Conservation (phyloP, 768 basidiomycete genomes). For the Amanita thiersii region DNA sequence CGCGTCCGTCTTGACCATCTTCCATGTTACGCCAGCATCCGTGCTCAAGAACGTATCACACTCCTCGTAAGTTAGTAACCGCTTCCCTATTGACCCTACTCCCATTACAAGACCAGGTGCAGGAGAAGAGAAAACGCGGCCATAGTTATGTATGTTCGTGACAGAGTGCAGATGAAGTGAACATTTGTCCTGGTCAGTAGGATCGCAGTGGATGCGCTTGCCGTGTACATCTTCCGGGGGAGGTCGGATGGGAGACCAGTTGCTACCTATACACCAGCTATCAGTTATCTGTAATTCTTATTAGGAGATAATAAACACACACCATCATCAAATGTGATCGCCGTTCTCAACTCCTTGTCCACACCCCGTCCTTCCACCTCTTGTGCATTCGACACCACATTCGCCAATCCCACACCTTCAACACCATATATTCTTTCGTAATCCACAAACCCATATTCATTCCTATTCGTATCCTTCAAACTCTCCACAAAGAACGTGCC, state of each 20-base stretch:
- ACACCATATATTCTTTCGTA: conserved; percentile 84
- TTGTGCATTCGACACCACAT: conserved; percentile 75
- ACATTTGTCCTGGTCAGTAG: conserved; percentile 50
- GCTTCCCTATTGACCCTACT: conserved; percentile 80
- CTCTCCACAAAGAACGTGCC: conserved; percentile 93
- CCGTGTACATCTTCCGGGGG: conserved; percentile 54
- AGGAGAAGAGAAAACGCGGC: conserved; percentile 88
- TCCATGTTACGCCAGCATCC: conserved; percentile 86
- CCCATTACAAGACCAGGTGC: conserved; percentile 96
- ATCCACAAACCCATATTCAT: conserved; percentile 83
- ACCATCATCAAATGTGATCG: conserved; percentile 86
- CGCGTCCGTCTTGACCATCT: conserved; percentile 63
- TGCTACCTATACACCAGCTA: conserved; percentile 27
- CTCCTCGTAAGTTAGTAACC: conserved; percentile 67
- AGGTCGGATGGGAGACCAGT: conserved; percentile 64
- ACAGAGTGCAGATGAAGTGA: conserved; percentile 91
- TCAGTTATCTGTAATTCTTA: neutral
- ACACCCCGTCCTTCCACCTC: conserved; percentile 69
- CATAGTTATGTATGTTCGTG: conserved; percentile 87
- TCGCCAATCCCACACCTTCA: conserved; percentile 88
- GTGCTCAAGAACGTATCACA: conserved; percentile 91
- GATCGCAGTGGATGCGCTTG: conserved; percentile 53
- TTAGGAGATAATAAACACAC: neutral
- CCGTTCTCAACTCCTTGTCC: conserved; percentile 67
- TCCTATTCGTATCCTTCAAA: conserved; percentile 88